These are phyloP conservation scores for Vigna reflexopilosa DNA, from an alignment of 306 rosid species.

Conservation along the genomic window DNA sequence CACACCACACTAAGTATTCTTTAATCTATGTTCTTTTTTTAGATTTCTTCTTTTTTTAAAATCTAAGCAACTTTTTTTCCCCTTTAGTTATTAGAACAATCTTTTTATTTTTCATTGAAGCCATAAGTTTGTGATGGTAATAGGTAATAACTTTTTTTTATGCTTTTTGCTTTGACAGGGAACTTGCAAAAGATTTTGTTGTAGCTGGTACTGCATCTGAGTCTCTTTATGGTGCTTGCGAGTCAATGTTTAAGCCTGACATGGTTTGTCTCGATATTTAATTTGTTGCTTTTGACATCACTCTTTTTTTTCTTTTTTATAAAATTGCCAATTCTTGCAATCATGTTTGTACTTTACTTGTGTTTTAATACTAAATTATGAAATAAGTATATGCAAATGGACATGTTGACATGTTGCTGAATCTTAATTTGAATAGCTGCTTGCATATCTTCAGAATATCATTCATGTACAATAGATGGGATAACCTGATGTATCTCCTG, in stretches of 20 bases:
- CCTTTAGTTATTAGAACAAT: not conserved
- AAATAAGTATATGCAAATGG: constrained; percentile 3
- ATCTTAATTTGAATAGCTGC: not conserved
- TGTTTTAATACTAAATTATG: not conserved
- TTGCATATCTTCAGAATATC: not conserved
- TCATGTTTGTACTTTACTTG: not conserved
- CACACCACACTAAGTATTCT: not conserved
- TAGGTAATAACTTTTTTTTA: not conserved
- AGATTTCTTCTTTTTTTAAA: not conserved
- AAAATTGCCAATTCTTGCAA: not conserved
- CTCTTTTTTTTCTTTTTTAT: not conserved
- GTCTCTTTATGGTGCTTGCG: constrained; percentile 33
- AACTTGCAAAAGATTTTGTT: constrained; percentile 30
- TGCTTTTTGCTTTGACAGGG: not conserved
- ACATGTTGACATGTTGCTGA: not conserved
- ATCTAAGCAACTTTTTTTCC: not conserved
- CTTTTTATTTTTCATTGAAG: not conserved
- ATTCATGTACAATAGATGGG: not conserved
- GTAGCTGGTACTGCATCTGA: constrained; percentile 26
- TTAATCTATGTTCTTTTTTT: not conserved
- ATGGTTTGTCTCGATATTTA: constrained; percentile 14
- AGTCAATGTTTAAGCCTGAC: constrained; percentile 36
- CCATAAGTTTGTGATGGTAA: not conserved
- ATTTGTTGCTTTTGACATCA: not conserved
- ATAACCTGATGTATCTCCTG: not conserved